Percentiles rank a stretch among this genome's conserved stretches.
These are phyloP conservation scores for Eucalyptus albens DNA, from an alignment of 345 rosid genomes.

Conservation along the genomic window DNA sequence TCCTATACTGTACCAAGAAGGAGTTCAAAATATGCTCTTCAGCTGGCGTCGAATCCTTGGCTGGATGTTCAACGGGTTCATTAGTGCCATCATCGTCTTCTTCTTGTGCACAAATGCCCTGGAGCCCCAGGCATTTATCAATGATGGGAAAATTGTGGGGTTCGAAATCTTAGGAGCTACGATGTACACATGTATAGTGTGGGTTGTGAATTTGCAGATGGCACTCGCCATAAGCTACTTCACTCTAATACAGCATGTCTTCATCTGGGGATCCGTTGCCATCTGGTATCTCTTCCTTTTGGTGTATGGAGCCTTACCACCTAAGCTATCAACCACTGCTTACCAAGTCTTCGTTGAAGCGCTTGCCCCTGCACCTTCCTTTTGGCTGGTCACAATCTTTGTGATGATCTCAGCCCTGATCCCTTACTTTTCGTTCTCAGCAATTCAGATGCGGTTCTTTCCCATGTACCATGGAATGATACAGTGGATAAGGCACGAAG, in stretches of 20 bases:
- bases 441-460: slow-evolving; percentile 67
- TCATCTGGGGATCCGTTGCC: slow-evolving; percentile 61
- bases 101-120: slow-evolving; percentile 52
- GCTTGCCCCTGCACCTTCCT: slow-evolving; percentile 68
- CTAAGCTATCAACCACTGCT: slow-evolving; percentile 27
- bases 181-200: slow-evolving; percentile 75
- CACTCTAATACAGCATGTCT: slow-evolving; percentile 60
- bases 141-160: slow-evolving; percentile 51
- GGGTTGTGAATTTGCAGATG: slow-evolving; percentile 87
- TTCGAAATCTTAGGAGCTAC: slow-evolving; percentile 56
- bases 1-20: slow-evolving; percentile 87
- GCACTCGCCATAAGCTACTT: slow-evolving; percentile 64
- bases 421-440: slow-evolving; percentile 60
- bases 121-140: slow-evolving; percentile 56
- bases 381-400: slow-evolving; percentile 56
- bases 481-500: slow-evolving; percentile 76
- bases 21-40: slow-evolving; percentile 72
- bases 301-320: slow-evolving; percentile 37
- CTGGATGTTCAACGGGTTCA: slow-evolving; percentile 78
- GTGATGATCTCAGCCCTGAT: slow-evolving; percentile 31
- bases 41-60: slow-evolving; percentile 67
- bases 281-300: slow-evolving; percentile 69
- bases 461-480: slow-evolving; percentile 92
- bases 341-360: slow-evolving; percentile 67
- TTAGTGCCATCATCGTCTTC: slow-evolving; percentile 50